These are phyloP conservation scores for Saccharomyces hybrid DNA, from an alignment of 1,139 yeast genomes.

Conservation along the genomic window DNA sequence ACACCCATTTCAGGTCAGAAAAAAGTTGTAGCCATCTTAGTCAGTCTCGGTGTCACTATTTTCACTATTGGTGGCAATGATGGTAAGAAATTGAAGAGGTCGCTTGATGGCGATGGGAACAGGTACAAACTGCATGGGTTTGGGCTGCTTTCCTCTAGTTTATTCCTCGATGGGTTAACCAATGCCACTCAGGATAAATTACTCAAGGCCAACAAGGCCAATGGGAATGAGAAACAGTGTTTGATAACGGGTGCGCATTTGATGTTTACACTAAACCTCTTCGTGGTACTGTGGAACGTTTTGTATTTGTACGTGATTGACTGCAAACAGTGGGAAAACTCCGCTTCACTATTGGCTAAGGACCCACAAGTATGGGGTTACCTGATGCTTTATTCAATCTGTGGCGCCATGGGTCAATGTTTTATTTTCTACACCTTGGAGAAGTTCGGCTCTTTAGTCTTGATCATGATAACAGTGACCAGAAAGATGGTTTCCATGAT, in stretches of 20 bases:
- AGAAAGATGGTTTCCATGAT: conserved; percentile 95
- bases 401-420: conserved; percentile 89
- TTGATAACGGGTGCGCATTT: conserved; percentile 67
- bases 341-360: conserved; percentile 28
- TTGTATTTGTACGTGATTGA: conserved; percentile 30
- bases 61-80: conserved; percentile 49
- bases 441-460: conserved; percentile 70
- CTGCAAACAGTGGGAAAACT: conserved; percentile 15
- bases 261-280: conserved; percentile 72
- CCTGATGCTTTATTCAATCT: conserved; percentile 57
- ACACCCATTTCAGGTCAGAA: conserved; percentile 69
- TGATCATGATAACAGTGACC: conserved; percentile 91
- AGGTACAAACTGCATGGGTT: conserved; percentile 42
- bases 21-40: conserved; percentile 64
- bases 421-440: conserved; percentile 83
- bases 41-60: conserved; percentile 73
- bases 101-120: neutral
- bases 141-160: conserved; percentile 48
- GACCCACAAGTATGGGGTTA: conserved; percentile 51
- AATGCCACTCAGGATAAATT: conserved; percentile 89
- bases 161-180: conserved; percentile 83
- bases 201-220: conserved; percentile 37
- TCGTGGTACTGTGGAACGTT: conserved; percentile 36
- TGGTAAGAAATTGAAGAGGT: conserved; percentile 12
- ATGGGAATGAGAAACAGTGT: conserved; percentile 45